Conservation (phyloP, 1,284 basidiomycete species). For the Malassezia globosa region DNA sequence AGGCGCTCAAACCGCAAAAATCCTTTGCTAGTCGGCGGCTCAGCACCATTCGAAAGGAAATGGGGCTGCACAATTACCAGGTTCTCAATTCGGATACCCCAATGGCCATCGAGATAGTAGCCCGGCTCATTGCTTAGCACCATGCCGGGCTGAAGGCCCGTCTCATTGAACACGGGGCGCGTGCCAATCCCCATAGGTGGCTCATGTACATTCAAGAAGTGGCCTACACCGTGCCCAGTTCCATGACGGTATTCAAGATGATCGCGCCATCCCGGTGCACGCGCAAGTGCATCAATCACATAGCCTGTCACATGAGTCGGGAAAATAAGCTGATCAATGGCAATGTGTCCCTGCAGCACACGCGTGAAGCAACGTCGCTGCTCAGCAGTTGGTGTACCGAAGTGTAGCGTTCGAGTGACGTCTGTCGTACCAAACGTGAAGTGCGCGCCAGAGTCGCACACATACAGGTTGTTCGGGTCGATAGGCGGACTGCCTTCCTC, state of each 20-base stretch:
- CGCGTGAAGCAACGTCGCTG: slow-evolving; percentile 82
- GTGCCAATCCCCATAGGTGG: slow-evolving; percentile 45
- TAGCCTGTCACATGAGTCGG: slow-evolving; percentile 73
- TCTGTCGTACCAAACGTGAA: slow-evolving; percentile 91
- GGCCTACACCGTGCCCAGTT: slow-evolving; percentile 40
- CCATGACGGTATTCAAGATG: slow-evolving; percentile 59
- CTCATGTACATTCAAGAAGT: slow-evolving; percentile 44
- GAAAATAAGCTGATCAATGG: slow-evolving; percentile 73
- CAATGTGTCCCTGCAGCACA: slow-evolving; percentile 89
- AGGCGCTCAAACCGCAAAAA: slow-evolving; percentile 33
- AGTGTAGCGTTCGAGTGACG: slow-evolving; percentile 69
- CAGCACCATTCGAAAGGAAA: slow-evolving; percentile 6
- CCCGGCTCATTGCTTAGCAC: slow-evolving; percentile 59
- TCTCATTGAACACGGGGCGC: slow-evolving; percentile 41
- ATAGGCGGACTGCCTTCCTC: slow-evolving; percentile 64
- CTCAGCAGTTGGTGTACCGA: slow-evolving; percentile 68
- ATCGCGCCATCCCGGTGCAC: slow-evolving; percentile 77
- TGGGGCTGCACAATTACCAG: slow-evolving; percentile 26
- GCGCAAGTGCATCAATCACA: slow-evolving; percentile 69
- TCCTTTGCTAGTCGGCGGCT: slow-evolving; percentile 28
- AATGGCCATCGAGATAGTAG: slow-evolving; percentile 80
- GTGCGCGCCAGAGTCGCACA: slow-evolving; percentile 87
- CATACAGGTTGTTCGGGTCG: slow-evolving; percentile 55
- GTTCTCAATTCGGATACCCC: slow-evolving; percentile 87
- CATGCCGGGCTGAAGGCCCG: slow-evolving; percentile 42